Evolutionary conservation across 495 filamentous ascomycete species (phyloP), one percentile per base, ranked within the genome.

Genomic region (Xylaria telfairii): DNA sequence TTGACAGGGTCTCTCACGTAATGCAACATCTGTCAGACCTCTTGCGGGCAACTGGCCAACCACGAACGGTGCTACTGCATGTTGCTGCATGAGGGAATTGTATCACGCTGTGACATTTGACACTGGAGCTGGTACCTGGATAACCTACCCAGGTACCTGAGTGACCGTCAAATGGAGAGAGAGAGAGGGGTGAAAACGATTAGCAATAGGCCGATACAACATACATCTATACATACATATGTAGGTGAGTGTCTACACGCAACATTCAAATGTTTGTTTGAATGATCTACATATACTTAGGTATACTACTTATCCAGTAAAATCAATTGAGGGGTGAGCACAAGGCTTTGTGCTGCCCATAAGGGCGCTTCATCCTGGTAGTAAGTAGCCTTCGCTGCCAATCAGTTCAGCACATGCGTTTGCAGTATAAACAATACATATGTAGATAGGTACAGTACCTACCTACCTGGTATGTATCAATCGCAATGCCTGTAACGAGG

Each of bases 51-150:
- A 47, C 44, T 49, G 30, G 67, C 67, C 42, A 46, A 60, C 26
- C 21, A 30, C 28, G 15, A 56, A 30, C 44, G 46, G 15, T 62
- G 59, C 21, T 61, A 44, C 32, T 53, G 65, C 65, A 68, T 37
- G 51, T 44, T 32, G 28, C 42, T 69, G 67, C 67, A 69, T 69
- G 67, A 69, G 57, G 57, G 67, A 63, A 63, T 69, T 63, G 57
- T 63, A 69, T 62, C 56, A 69, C 41, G 32, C 37, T 24, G 57
- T 46, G 44, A 54, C 17, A 60, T 68, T 60, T 37, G 37, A 67
- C 37, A 26, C 51, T 49, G 54, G 41, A 41, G 56, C 49, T 56
- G 51, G 34, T 1, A 5, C 65, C 37, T 39, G 30, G 10, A 37
- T 1, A 17, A 54, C 1, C 24, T 17, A 17, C 0, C 8, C 24